Evolutionary conservation across 306 rosid genomes (phyloP), one percentile per base, ranked within the genome.

Genomic region (Acacia crassicarpa): DNA sequence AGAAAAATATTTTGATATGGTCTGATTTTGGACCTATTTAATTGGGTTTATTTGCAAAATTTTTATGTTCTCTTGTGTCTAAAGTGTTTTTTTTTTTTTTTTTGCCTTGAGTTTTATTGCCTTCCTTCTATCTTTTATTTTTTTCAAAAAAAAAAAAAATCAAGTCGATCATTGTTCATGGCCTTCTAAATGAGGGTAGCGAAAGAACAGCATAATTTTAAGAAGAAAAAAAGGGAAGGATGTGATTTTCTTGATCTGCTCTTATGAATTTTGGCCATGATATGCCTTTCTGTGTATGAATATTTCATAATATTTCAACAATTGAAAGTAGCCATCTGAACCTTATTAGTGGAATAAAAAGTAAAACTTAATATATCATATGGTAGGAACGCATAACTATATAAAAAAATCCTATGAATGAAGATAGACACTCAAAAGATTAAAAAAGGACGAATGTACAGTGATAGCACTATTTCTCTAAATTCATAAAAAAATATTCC

Each of bases 401-500:
- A 35, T 71, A 2, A 3, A 46, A 58, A 83, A 88, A 86, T 86
- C 30, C 89, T 27, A 1, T 27, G 30, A 27, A 27, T 27, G 45
- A n/a, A 75, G 38, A 43, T 23, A 67, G 56, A 40, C 41, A 68
- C 58, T 25, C 75, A 68, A 43, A 32, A 32, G 35, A 32, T 32
- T 75, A 56, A 68, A 66, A 85, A 32, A 32, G 38, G 33, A 69
- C 65, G 0, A 11, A 46, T 46, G 12, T 13, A 46, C 2, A 46
- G 19, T 3, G 59, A 54, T 63, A 49, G 13, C 23, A 38, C 32
- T 70, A 67, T 56, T 67, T 80, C n/a, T 61, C 75, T 51, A 46
- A 38, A 68, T 30, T 30, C 32, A 30, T 30, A 30, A 30, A 30
- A 30, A 30, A 30, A 30, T 30, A 30, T 30, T 30, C 2, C 2